phyloP scores from a whole-genome alignment of 2,329 filamentous ascomycete genomes.

The Didymella keratinophila region DNA sequence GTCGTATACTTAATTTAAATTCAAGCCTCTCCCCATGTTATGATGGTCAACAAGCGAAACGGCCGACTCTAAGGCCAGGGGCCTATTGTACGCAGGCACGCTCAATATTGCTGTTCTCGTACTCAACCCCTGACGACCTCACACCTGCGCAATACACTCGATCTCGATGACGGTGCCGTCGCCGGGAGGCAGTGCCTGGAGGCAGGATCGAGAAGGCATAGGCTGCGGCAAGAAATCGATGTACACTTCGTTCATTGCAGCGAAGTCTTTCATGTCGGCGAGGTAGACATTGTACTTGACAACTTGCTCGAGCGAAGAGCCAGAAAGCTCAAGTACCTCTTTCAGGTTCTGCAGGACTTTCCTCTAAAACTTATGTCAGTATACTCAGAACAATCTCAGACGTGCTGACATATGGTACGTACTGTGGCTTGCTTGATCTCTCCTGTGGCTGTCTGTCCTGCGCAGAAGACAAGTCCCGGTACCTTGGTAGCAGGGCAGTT shows the following conservation, averaged over 20 bases:
- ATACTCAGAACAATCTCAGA: not conserved
- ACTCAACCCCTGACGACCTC: not conserved
- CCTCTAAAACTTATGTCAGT: conserved; percentile 13
- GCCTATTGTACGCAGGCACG: not conserved
- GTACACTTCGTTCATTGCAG: conserved; percentile 43
- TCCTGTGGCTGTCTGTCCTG: conserved; percentile 35
- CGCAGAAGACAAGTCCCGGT: conserved; percentile 35
- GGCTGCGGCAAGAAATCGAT: conserved; percentile 38
- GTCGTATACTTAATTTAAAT: not conserved
- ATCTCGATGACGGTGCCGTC: conserved; percentile 39
- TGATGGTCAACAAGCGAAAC: no score
- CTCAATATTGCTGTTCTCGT: not conserved
- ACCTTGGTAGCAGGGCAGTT: conserved; percentile 35
- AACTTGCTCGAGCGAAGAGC: conserved; percentile 40
- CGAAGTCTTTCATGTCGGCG: conserved; percentile 41
- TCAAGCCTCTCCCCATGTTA: not conserved
- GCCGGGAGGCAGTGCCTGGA: conserved; percentile 32
- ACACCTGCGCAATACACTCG: conserved; percentile 38
- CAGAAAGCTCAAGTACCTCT: conserved; percentile 36
- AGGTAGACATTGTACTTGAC: conserved; percentile 45
- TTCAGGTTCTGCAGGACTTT: conserved; percentile 34
- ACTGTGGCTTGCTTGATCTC: conserved; percentile 38
- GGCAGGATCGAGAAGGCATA: conserved; percentile 30
- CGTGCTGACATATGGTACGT: not conserved
- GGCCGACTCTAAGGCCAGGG: not conserved